Evolutionary conservation across 2,329 filamentous ascomycete genomes (phyloP).

Genomic region (Amesomyces nigricolor): DNA sequence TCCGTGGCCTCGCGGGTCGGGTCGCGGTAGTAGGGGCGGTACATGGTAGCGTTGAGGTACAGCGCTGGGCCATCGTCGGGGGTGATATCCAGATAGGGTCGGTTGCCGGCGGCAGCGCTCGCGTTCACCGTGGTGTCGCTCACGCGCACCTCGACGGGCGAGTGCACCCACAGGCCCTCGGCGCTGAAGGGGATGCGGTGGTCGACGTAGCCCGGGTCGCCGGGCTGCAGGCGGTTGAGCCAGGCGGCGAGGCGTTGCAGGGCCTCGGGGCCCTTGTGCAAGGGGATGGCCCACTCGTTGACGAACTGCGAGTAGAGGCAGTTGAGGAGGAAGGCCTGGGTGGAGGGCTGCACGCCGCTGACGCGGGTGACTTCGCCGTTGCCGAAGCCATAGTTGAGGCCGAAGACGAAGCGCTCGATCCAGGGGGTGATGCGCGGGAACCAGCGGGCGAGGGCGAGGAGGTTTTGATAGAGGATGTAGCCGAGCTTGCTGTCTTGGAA

Average conservation of each 20-base stretch:
- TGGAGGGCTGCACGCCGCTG: slow-evolving; percentile 72
- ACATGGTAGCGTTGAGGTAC: slow-evolving; percentile 76
- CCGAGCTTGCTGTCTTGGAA: slow-evolving; percentile 81
- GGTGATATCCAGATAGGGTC: slow-evolving; percentile 56
- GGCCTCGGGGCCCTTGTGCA: slow-evolving; percentile 80
- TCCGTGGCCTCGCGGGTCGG: slow-evolving; percentile 55
- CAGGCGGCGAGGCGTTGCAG: slow-evolving; percentile 77
- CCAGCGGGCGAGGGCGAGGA: slow-evolving; percentile 74
- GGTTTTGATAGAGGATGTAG: slow-evolving; percentile 85
- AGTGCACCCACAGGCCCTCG: slow-evolving; percentile 67
- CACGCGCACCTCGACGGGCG: slow-evolving; percentile 72
- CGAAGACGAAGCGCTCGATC: slow-evolving; percentile 95
- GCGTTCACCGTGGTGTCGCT: slow-evolving; percentile 51
- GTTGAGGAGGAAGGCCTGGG: slow-evolving; percentile 84
- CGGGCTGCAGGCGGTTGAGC: slow-evolving; percentile 59
- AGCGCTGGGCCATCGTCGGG: slow-evolving; percentile 58
- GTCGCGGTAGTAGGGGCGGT: slow-evolving; percentile 65
- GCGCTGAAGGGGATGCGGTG: slow-evolving; percentile 64
- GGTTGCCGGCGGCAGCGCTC: slow-evolving; percentile 23
- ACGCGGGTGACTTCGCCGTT: slow-evolving; percentile 56
- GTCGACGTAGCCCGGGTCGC: slow-evolving; percentile 52
- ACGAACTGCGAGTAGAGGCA: slow-evolving; percentile 98
- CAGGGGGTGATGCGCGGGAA: slow-evolving; percentile 74
- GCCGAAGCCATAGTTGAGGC: slow-evolving; percentile 89
- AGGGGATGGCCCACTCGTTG: slow-evolving; percentile 93